phyloP scores from a whole-genome alignment of 2,329 filamentous ascomycete species.

The Aspergillus bombycis region DNA sequence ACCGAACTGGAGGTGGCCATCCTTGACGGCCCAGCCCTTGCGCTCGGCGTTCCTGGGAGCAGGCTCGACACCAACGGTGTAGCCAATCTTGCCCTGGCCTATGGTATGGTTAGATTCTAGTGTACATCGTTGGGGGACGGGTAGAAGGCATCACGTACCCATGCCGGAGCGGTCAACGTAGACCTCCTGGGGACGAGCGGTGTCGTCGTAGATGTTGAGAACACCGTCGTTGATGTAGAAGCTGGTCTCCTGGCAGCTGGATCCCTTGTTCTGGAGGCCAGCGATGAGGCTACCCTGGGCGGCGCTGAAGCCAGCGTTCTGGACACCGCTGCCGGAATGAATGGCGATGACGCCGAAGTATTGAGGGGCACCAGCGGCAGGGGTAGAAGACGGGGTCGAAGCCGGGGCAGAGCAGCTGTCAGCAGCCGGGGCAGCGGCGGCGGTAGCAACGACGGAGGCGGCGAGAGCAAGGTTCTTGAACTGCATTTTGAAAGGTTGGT shows the following conservation, averaged over 20 bases:
- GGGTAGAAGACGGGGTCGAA: too few species aligned
- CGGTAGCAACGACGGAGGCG: constrained; percentile 36
- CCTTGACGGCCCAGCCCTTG: constrained; percentile 52
- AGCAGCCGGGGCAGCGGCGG: constrained; percentile 25
- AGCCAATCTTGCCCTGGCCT: constrained; percentile 59
- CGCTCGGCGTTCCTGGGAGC: constrained; percentile 50
- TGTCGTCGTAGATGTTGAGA: constrained; percentile 54
- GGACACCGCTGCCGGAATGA: constrained; percentile 54
- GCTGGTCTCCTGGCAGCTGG: constrained; percentile 56
- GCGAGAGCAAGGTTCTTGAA: constrained; percentile 31
- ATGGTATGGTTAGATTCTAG: constrained; percentile 11
- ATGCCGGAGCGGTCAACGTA: constrained; percentile 62
- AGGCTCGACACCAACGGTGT: constrained; percentile 51
- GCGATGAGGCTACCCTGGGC: constrained; percentile 49
- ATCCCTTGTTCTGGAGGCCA: constrained; percentile 49
- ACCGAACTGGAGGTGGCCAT: constrained; percentile 52
- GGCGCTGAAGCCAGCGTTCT: constrained; percentile 53
- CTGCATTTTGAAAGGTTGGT: constrained; percentile 29
- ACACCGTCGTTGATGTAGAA: constrained; percentile 54
- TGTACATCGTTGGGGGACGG: not conserved
- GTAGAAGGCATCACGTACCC: constrained; percentile 46
- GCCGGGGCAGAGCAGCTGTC: not conserved
- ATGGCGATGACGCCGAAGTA: constrained; percentile 56
- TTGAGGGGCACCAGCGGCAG: constrained; percentile 17
- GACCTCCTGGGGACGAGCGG: constrained; percentile 51